Evolutionary conservation across 768 basidiomycete species (phyloP).

Genomic region (Phanerochaete sordida): DNA sequence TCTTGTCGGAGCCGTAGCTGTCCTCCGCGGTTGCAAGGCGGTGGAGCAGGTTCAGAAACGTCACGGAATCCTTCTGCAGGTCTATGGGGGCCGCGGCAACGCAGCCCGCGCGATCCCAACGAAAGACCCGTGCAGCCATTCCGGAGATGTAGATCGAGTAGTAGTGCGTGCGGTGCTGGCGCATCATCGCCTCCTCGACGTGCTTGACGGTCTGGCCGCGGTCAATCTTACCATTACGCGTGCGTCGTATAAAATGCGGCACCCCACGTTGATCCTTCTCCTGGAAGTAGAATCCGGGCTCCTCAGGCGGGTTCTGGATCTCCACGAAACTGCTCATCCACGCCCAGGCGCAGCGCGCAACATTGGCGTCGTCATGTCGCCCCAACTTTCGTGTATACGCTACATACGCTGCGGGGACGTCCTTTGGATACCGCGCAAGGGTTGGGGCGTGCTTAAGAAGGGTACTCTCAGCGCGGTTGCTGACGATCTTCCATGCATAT

Average conservation of each 20-base stretch:
- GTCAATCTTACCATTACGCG: not conserved
- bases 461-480: not conserved
- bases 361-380: not conserved
- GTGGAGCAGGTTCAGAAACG: not conserved
- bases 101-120: constrained; percentile 1
- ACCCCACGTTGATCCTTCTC: not conserved
- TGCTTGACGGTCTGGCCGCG: not conserved
- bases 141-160: not conserved
- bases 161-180: constrained; percentile 2
- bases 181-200: not conserved
- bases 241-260: not conserved
- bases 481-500: not conserved
- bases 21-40: not conserved
- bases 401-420: not conserved
- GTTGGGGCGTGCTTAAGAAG: not conserved
- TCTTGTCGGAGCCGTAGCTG: not conserved
- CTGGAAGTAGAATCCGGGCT: not conserved
- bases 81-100: not conserved
- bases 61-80: not conserved
- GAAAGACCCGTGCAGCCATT: not conserved
- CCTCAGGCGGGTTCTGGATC: not conserved
- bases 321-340: not conserved
- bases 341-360: not conserved
- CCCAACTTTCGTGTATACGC: not conserved
- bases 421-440: not conserved